phyloP scores from a whole-genome alignment of 768 basidiomycete genomes.

The Agaricus bisporus region DNA sequence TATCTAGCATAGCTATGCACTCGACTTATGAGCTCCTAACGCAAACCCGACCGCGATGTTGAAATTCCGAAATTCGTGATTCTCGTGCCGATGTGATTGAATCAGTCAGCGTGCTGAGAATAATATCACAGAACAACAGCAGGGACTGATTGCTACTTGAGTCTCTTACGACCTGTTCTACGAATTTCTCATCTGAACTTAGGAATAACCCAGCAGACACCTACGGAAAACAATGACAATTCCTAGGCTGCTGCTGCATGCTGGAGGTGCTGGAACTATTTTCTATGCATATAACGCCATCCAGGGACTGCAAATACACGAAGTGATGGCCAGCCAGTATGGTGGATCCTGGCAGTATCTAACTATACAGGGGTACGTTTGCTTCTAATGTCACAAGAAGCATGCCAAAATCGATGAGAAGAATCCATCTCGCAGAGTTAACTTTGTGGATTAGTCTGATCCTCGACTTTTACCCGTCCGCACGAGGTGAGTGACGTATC shows the following conservation, averaged over 20 bases:
- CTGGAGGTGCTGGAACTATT: constrained; percentile 27
- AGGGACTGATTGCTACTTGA: no score
- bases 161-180: neutral
- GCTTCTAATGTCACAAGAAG: neutral
- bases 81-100: neutral
- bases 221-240: neutral
- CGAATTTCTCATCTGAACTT: neutral
- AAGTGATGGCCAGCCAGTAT: constrained; percentile 35
- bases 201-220: neutral
- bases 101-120: constrained; percentile 6
- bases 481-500: constrained; percentile 18
- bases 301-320: constrained; percentile 18
- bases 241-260: constrained; percentile 20
- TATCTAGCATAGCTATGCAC: no score
- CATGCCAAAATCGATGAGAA: constrained; percentile 12
- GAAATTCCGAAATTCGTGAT: no score
- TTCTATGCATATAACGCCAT: constrained; percentile 29
- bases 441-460: constrained; percentile 30
- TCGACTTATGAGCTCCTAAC: no score
- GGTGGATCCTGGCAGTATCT: constrained; percentile 70
- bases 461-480: constrained; percentile 25
- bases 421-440: constrained; percentile 29
- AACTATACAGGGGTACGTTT: constrained; percentile 68
- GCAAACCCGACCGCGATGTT: no score
- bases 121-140: no score